These are phyloP conservation scores for Penicillium fuscoglaucum DNA, from an alignment of 2,329 filamentous ascomycete genomes.

Conservation along the genomic window DNA sequence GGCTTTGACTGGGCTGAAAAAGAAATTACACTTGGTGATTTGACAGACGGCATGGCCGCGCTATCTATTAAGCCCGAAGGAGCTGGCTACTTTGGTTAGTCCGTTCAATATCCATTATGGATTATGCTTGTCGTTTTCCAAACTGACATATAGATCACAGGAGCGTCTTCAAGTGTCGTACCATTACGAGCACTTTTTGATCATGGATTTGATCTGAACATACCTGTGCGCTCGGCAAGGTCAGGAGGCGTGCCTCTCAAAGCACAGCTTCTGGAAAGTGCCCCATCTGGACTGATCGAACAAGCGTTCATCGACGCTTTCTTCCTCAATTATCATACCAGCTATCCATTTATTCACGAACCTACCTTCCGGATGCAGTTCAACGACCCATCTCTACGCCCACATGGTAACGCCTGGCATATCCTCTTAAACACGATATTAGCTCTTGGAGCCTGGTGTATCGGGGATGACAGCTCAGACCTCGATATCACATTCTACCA, in stretches of 20 bases:
- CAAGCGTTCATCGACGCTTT: conserved; percentile 49
- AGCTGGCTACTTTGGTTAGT: conserved; percentile 41
- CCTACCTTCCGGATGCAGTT: conserved; percentile 51
- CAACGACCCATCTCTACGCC: conserved; percentile 45
- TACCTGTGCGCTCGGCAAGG: conserved; percentile 33
- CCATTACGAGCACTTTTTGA: conserved; percentile 41
- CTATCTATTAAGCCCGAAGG: conserved; percentile 43
- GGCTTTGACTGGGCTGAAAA: conserved; percentile 44
- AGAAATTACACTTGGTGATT: conserved; percentile 40
- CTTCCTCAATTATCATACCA: conserved; percentile 49
- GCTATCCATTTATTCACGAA: conserved; percentile 52
- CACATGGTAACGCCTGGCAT: conserved; percentile 46
- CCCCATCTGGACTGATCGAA: conserved; percentile 41
- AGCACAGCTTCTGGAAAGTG: conserved; percentile 40
- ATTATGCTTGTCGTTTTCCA: background rate
- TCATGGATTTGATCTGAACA: conserved; percentile 43
- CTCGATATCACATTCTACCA: conserved; percentile 49
- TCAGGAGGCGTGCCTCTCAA: conserved; percentile 38
- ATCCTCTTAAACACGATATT: conserved; percentile 49
- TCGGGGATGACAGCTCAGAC: conserved; percentile 43
- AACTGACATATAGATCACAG: conserved; percentile 16
- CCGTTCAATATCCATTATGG: background rate
- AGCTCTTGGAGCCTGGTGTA: conserved; percentile 49
- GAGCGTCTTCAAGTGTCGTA: conserved; percentile 43
- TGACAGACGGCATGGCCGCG: conserved; percentile 45